Conservation (phyloP, 1,284 basidiomycete genomes). For the Puccinia sorghi region DNA sequence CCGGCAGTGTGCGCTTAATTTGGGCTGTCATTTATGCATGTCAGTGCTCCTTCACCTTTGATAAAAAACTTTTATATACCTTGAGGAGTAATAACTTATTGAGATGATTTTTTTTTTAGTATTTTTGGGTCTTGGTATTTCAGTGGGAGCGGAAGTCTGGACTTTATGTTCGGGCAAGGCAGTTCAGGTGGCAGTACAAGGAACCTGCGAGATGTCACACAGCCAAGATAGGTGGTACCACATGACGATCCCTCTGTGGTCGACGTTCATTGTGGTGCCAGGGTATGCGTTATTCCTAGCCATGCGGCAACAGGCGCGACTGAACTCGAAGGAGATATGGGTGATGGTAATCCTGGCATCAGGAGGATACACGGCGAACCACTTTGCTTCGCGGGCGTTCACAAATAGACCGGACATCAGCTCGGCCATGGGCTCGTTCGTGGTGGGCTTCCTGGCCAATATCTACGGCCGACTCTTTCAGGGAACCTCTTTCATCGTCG, state of each 20-base stretch:
- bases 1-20: slow-evolving; percentile 80
- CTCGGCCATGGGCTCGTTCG: slow-evolving; percentile 67
- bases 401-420: slow-evolving; percentile 67
- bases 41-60: slow-evolving; percentile 19
- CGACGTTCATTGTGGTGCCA: slow-evolving; percentile 72
- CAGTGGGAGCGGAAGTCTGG: slow-evolving; percentile 54
- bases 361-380: slow-evolving; percentile 74
- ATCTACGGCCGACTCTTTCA: slow-evolving; percentile 77
- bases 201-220: slow-evolving; percentile 43
- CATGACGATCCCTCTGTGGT: slow-evolving; percentile 27
- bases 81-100: too few relatives aligned
- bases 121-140: slow-evolving; percentile 55
- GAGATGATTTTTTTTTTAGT: not conserved
- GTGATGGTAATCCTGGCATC: slow-evolving; percentile 70
- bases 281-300: slow-evolving; percentile 73
- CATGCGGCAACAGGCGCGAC: slow-evolving; percentile 73
- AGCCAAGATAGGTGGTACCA: slow-evolving; percentile 53
- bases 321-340: slow-evolving; percentile 69
- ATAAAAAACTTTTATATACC: not conserved
- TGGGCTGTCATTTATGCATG: slow-evolving; percentile 71
- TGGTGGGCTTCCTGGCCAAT: slow-evolving; percentile 79
- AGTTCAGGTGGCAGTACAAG: slow-evolving; percentile 42
- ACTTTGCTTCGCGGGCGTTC: slow-evolving; percentile 70
- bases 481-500: slow-evolving; percentile 73
- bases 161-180: slow-evolving; percentile 31